Evolutionary conservation across 225 moss, liverwort and hornwort genomes (phyloP), one percentile per base, ranked within the genome.

Genomic region (Polytrichum commune): DNA sequence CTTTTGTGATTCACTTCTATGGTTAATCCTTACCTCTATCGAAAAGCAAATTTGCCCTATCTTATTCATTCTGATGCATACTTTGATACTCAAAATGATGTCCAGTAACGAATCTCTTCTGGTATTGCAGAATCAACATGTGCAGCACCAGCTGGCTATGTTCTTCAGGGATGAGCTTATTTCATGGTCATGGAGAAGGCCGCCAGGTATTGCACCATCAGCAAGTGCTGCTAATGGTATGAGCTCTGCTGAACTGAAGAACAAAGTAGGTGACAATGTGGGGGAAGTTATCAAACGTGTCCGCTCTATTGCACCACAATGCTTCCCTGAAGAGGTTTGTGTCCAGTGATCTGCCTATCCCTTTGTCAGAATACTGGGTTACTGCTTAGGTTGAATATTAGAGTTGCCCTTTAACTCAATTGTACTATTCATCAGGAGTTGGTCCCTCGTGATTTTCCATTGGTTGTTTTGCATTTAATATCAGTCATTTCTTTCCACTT

Each of bases 101-200:
- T 13, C 8, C 33, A 33, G 33, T 33, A 33, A 33, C 8, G 8
- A 35, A 35, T 35, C 8, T 35, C 46, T 46, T 46, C 46, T 35
- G 66, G 58, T 29, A 27, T 67, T 81, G 74, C 92, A 94, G 90
- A 86, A 97, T 80, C 95, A 95, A 82, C 95, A 98, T 72, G 85
- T 98, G 74, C 91, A 90, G 76, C 95, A 95, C 78, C 98, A 98
- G 78, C 89, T 98, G 75, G 91, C 95, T 19, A 98, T 98, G 98
- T 98, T 98, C 70, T 98, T 95, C 76, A 91, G 98, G 73, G 98
- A 98, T 78, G 98, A 98, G 79, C 95, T 98, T 33, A 95, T 98
- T 74, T 98, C 98, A 53, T 98, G 98, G 98, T 95, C 95, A 54
- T 98, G 95, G 98, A 85, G 98, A 69, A 85, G 97, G 81, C 88